A percentile compares a stretch with the other conserved stretches of the same genome.
Conservation (phyloP, 179 eudicot genomes). For the Beta lomatogona region DNA sequence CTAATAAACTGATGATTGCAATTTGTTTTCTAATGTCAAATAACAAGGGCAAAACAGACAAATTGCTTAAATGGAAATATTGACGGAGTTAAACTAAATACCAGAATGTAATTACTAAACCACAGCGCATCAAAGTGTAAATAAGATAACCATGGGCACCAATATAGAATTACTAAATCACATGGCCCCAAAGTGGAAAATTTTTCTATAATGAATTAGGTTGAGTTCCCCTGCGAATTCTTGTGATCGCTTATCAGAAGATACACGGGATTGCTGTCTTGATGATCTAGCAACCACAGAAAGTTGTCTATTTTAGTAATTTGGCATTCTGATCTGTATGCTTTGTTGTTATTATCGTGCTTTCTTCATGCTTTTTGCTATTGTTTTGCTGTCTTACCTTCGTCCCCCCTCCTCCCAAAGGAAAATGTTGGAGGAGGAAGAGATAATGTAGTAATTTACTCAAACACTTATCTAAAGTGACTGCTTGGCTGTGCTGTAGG, state of each 20-base stretch:
- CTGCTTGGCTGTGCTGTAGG: constrained; percentile 39
- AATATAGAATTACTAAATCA: too few relatives aligned
- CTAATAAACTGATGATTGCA: too few relatives aligned
- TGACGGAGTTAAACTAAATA: too few relatives aligned
- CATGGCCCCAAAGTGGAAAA: too few relatives aligned
- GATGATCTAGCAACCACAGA: not conserved
- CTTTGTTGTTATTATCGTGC: not conserved
- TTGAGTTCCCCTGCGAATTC: not conserved
- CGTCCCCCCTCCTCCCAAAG: not conserved
- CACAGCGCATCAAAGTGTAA: too few relatives aligned
- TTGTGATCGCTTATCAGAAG: not conserved
- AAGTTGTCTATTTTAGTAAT: not conserved
- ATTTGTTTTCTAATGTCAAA: too few relatives aligned
- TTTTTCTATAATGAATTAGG: too few relatives aligned
- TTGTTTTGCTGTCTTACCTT: not conserved
- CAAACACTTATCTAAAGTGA: not conserved
- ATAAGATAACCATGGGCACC: too few relatives aligned
- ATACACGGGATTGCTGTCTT: not conserved
- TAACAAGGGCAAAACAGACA: too few relatives aligned
- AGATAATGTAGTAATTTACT: constrained; percentile 1
- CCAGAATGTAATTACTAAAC: too few relatives aligned
- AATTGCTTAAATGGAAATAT: too few relatives aligned
- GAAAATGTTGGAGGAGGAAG: not conserved
- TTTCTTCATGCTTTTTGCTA: not conserved
- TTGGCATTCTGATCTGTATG: not conserved